These are phyloP conservation scores for Cylindrodendrum hubeiense DNA, from an alignment of 2,329 filamentous ascomycete genomes.

Conservation along the genomic window DNA sequence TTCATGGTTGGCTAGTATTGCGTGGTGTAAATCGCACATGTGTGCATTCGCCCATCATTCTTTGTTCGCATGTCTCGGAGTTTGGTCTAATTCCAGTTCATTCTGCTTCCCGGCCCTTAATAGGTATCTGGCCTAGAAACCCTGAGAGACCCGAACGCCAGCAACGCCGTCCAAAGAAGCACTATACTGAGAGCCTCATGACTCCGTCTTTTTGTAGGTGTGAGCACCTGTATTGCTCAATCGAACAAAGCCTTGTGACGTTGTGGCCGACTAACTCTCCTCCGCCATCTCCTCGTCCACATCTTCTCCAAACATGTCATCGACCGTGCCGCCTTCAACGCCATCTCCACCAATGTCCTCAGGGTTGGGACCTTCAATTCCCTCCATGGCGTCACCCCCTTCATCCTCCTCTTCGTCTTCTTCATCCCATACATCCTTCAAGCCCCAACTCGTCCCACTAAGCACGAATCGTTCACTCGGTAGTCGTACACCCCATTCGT, in stretches of 20 bases:
- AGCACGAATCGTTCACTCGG: conserved; percentile 78
- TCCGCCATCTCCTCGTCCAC: conserved; percentile 70
- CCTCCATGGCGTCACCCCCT: conserved; percentile 63
- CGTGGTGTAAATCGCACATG: background rate
- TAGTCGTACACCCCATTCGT: conserved; percentile 76
- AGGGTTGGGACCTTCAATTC: conserved; percentile 55
- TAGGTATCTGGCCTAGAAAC: conserved; percentile 2
- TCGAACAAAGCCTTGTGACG: conserved; percentile 1
- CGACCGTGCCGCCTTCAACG: conserved; percentile 63
- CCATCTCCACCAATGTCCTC: conserved; percentile 61
- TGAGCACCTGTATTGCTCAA: background rate
- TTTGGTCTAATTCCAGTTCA: background rate
- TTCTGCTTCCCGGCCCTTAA: background rate
- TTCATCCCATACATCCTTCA: conserved; percentile 70
- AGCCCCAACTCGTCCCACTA: conserved; percentile 73
- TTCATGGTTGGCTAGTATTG: background rate
- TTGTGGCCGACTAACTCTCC: conserved; percentile 36
- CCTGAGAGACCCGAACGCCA: conserved; percentile 28
- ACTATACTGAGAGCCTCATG: conserved; percentile 8
- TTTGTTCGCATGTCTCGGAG: background rate
- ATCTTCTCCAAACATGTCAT: conserved; percentile 68
- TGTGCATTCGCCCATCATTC: background rate
- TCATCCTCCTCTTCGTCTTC: conserved; percentile 59
- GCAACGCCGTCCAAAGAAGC: conserved; percentile 28
- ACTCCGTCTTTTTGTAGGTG: conserved; percentile 12